These are phyloP conservation scores for Collybia sordida DNA, from an alignment of 768 basidiomycete species.

Conservation along the genomic window DNA sequence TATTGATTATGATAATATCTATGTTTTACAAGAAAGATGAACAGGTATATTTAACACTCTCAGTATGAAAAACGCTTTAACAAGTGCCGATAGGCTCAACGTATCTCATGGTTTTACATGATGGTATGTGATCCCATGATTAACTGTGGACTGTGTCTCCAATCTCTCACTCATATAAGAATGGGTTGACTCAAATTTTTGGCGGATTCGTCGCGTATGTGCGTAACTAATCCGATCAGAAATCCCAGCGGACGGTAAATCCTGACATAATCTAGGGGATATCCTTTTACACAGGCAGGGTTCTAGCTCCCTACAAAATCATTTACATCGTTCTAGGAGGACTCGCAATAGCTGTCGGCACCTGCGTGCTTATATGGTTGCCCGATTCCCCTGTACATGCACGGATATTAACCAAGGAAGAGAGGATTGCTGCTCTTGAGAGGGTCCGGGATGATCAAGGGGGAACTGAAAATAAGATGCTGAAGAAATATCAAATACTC, in stretches of 20 bases:
- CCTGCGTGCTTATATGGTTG: slow-evolving; percentile 56
- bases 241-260: neutral
- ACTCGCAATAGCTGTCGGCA: slow-evolving; percentile 57
- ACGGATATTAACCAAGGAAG: slow-evolving; percentile 51
- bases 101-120: slow-evolving; percentile 67
- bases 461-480: slow-evolving; percentile 58
- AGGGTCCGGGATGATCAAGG: slow-evolving; percentile 67
- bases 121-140: slow-evolving; percentile 41
- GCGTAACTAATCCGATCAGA: slow-evolving; percentile 9
- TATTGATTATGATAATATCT: slow-evolving; percentile 58
- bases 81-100: slow-evolving; percentile 36
- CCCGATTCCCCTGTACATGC: slow-evolving; percentile 69
- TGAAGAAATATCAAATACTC: slow-evolving; percentile 57
- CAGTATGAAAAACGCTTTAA: neutral
- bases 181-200: slow-evolving; percentile 57
- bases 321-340: slow-evolving; percentile 61
- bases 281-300: slow-evolving; percentile 49
- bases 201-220: slow-evolving; percentile 68
- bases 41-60: slow-evolving; percentile 33
- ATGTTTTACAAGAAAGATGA: slow-evolving; percentile 74
- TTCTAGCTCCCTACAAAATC: slow-evolving; percentile 58
- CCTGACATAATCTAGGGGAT: slow-evolving; percentile 39
- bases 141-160: neutral
- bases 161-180: slow-evolving; percentile 30
- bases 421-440: slow-evolving; percentile 62